phyloP scores from a whole-genome alignment of 2,329 filamentous ascomycete species.

The Teratosphaeriaceae sp. region DNA sequence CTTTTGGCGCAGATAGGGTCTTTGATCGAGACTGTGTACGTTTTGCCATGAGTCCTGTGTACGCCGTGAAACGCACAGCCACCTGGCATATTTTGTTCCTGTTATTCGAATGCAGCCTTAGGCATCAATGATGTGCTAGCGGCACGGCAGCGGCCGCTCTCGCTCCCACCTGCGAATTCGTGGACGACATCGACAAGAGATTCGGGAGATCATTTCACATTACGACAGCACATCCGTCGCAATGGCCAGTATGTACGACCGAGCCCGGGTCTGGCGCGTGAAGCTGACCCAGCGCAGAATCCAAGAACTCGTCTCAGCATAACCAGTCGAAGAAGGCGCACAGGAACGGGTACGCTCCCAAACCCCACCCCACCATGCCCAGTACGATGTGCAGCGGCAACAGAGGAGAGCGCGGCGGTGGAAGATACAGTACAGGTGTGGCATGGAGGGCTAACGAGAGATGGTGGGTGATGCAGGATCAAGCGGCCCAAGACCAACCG shows the following conservation, averaged over 20 bases:
- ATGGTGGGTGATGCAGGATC: constrained; percentile 58
- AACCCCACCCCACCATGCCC: constrained; percentile 7
- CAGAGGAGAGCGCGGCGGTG: neutral
- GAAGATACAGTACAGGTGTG: neutral
- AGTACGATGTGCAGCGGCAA: neutral
- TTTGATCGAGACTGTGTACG: neutral
- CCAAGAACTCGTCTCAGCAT: constrained; percentile 99
- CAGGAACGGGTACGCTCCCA: constrained; percentile 80
- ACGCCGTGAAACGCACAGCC: too few species aligned
- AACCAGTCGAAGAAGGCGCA: constrained; percentile 98
- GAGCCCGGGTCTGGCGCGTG: neutral
- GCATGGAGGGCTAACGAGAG: neutral
- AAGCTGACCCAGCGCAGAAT: constrained; percentile 56
- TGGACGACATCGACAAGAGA: neutral
- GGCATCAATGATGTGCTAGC: neutral
- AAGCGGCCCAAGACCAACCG: constrained; percentile 99
- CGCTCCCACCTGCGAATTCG: neutral
- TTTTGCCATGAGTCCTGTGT: neutral
- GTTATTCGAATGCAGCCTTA: neutral
- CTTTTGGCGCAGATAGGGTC: neutral
- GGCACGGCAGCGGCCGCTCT: neutral
- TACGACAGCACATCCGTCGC: constrained; percentile 31
- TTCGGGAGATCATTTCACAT: neutral
- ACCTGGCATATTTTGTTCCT: too few species aligned
- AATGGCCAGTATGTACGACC: constrained; percentile 61